A percentile compares a stretch with the other conserved stretches of the same genome.
Conservation (phyloP, 345 rosid genomes). For the Zanthoxylum bungeanum region DNA sequence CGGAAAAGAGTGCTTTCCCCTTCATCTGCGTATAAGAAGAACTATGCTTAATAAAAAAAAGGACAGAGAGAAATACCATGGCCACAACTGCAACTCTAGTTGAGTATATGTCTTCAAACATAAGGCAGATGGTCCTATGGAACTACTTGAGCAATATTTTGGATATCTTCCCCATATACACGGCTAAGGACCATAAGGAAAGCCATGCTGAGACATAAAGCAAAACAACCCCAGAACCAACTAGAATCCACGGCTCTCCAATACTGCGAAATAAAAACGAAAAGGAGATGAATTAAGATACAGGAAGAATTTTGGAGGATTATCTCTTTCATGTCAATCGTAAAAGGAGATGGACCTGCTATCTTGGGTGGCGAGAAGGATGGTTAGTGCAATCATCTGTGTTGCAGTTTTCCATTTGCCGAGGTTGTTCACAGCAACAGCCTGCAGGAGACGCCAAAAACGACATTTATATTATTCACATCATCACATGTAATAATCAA, state of each 20-base stretch:
- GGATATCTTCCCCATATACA: conserved; percentile 83
- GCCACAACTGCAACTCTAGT: neutral
- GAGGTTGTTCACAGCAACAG: conserved; percentile 95
- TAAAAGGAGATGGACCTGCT: conserved; percentile 43
- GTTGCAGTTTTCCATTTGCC: conserved; percentile 99
- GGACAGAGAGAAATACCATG: conserved; percentile 5
- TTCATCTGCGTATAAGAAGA: conserved; percentile 24
- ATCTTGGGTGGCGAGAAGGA: conserved; percentile 84
- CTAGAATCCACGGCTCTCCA: conserved; percentile 46
- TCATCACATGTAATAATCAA: neutral
- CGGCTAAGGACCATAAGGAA: conserved; percentile 82
- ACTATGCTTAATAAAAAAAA: conserved; percentile 1
- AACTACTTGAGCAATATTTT: conserved; percentile 66
- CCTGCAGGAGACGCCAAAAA: conserved; percentile 36
- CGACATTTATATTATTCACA: neutral
- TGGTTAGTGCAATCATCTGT: conserved; percentile 89
- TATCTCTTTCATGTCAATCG: neutral
- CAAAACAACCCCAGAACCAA: conserved; percentile 68
- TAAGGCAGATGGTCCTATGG: conserved; percentile 21
- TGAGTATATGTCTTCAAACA: neutral
- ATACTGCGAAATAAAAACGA: conserved; percentile 36
- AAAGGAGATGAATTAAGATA: neutral
- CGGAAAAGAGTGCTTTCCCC: conserved; percentile 25
- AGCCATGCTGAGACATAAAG: conserved; percentile 94
- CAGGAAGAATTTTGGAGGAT: conserved; percentile 3